phyloP scores from a whole-genome alignment of 2,329 filamentous ascomycete genomes.

The Pleomassaria siparia region DNA sequence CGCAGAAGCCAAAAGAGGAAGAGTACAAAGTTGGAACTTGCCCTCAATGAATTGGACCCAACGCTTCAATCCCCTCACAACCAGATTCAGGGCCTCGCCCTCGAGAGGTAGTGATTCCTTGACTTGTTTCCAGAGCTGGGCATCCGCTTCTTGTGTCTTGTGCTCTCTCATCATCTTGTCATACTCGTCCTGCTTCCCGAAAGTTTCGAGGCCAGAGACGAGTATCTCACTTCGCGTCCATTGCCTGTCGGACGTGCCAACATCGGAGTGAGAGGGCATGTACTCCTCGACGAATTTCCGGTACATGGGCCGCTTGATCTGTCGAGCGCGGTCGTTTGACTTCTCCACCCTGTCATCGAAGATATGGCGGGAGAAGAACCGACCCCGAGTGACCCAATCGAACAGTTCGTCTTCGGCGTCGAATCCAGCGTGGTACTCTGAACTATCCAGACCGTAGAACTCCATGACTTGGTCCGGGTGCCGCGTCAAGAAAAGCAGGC shows the following conservation, averaged over 20 bases:
- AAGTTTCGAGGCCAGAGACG: conserved; percentile 56
- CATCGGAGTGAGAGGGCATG: conserved; percentile 55
- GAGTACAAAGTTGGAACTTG: conserved; percentile 7
- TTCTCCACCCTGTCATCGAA: conserved; percentile 37
- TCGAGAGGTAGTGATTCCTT: conserved; percentile 40
- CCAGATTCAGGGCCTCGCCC: conserved; percentile 15
- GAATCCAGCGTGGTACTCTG: conserved; percentile 60
- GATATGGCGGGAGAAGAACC: conserved; percentile 57
- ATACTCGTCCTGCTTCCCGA: conserved; percentile 53
- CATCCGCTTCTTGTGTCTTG: conserved; percentile 42
- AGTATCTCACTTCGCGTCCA: conserved; percentile 51
- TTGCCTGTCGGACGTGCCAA: conserved; percentile 15
- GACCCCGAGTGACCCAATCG: conserved; percentile 60
- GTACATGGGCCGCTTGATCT: conserved; percentile 60
- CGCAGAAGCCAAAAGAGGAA: too few species aligned
- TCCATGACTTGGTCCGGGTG: conserved; percentile 58
- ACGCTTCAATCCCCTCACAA: conserved; percentile 33
- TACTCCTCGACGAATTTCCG: conserved; percentile 64
- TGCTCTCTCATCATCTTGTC: conserved; percentile 40
- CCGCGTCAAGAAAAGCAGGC: conserved; percentile 62
- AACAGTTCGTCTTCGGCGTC: conserved; percentile 58
- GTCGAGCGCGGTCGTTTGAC: conserved; percentile 59
- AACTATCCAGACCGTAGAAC: conserved; percentile 63
- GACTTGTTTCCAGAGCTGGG: conserved; percentile 48
- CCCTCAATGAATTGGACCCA: conserved; percentile 37